These are phyloP conservation scores for Starmerella bombicola DNA, from an alignment of 805 yeast species.

Conservation along the genomic window DNA sequence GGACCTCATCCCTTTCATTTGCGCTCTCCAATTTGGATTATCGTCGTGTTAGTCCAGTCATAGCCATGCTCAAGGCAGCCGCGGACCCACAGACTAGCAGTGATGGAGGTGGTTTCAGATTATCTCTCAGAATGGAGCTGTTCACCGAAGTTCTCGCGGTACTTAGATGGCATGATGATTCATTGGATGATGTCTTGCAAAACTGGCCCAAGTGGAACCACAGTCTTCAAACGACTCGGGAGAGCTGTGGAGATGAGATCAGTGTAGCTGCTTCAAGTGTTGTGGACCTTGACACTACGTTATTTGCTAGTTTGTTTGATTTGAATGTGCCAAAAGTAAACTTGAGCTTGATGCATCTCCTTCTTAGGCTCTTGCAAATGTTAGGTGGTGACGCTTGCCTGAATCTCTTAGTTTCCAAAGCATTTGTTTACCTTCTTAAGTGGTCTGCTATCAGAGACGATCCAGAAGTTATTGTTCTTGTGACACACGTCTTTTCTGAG, in stretches of 20 bases:
- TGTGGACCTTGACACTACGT: not conserved
- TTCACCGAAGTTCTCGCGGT: constrained; percentile 9
- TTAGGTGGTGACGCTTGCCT: constrained; percentile 43
- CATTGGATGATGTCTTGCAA: not conserved
- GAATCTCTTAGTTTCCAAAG: constrained; percentile 38
- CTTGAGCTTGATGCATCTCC: constrained; percentile 13
- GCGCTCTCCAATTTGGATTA: constrained; percentile 42
- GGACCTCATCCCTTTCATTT: constrained; percentile 72
- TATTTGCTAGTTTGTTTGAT: constrained; percentile 4
- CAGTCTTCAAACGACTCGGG: constrained; percentile 13
- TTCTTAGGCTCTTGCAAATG: constrained; percentile 38
- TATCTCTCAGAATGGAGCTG: constrained; percentile 8
- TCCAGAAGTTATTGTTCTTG: constrained; percentile 40
- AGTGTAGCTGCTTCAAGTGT: constrained; percentile 4
- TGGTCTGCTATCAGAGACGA: constrained; percentile 64
- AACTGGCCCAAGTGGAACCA: constrained; percentile 15
- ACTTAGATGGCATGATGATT: constrained; percentile 6
- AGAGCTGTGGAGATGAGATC: constrained; percentile 12
- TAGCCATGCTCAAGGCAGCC: not conserved
- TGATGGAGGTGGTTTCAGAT: constrained; percentile 14
- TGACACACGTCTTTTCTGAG: constrained; percentile 36
- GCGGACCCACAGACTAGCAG: constrained; percentile 7
- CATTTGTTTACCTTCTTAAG: constrained; percentile 58
- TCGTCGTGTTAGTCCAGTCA: constrained; percentile 40
- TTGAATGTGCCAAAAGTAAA: constrained; percentile 3